Evolutionary conservation across 1,139 yeast species (phyloP), one percentile per base, ranked within the genome.

Genomic region (Debaryomyces robertsiae): DNA sequence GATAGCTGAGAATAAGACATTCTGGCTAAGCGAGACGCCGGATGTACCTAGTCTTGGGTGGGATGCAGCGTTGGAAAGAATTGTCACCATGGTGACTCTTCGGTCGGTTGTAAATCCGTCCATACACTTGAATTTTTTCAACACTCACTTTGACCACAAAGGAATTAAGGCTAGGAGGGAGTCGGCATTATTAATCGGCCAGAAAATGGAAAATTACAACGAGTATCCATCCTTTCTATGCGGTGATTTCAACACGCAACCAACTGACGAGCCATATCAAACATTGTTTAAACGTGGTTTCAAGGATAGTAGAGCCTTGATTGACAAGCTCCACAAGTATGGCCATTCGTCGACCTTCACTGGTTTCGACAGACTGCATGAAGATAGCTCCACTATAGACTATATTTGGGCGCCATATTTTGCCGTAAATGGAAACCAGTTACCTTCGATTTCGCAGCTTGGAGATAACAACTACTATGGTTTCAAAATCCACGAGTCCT

Each of bases 191-290:
- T 60, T 79, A 40, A 75, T 79, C 34, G 63, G 70, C 11, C 59
- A 66, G 22, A 67, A 64, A 43, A 69, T 75, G 60, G 55, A 61
- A 31, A 60, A 64, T 30, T 60, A 64, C 44, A 73, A 72, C 44
- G 50, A 51, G 5, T 67, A 67, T 52, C 75, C 78, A 3, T 65
- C 74, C 15, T 64, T 71, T 51, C 52, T 61, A 46, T 69, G 65
- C 42, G 81, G 81, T 5, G 84, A 79, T 55, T 75, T 79, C 57
- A 79, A 79, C 50, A 75, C 82, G 11, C 73, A 74, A 44, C 81
- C 81, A 3, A 55, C 59, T 2, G 81, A 77, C 46, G 75, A 67
- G 35, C 79, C 81, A 0, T 76, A 77, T 50, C 57, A 62, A 33
- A 61, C 71, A 3, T 58, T 79, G 28, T 54, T 64, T 2, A 47